A percentile compares a stretch with the other conserved stretches of the same genome.
phyloP scores from a whole-genome alignment of 2,329 filamentous ascomycete genomes.

The Colletotrichum sp. region DNA sequence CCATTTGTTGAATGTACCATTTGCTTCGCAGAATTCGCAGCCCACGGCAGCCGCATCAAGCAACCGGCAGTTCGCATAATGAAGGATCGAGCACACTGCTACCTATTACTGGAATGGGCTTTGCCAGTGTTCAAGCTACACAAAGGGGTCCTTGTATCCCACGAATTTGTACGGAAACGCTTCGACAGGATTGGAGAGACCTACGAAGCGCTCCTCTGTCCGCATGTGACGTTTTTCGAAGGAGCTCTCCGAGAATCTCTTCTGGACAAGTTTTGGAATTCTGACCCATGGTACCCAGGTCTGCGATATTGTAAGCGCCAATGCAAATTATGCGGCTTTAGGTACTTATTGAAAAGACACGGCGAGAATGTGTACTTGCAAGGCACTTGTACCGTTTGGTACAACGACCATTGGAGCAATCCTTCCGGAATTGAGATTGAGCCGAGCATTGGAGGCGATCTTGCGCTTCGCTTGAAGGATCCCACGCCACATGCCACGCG shows the following conservation, averaged over 20 bases:
- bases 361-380: background rate
- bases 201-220: background rate
- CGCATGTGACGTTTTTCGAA: background rate
- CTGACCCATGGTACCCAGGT: background rate
- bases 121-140: background rate
- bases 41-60: background rate
- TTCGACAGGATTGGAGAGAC: background rate
- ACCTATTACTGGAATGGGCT: background rate
- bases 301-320: background rate
- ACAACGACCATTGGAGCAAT: too few species aligned
- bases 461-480: too few species aligned
- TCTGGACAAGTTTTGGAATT: background rate
- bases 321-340: background rate
- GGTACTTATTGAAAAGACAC: background rate
- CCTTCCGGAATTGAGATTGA: too few species aligned
- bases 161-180: background rate
- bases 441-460: too few species aligned
- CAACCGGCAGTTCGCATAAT: background rate
- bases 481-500: background rate
- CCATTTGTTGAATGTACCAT: background rate
- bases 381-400: background rate
- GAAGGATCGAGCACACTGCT: background rate
- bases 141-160: background rate
- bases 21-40: background rate
- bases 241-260: background rate